Percentiles rank a stretch among this genome's conserved stretches.
phyloP scores from a whole-genome alignment of 805 yeast genomes.

The Metschnikowia peoriensis region DNA sequence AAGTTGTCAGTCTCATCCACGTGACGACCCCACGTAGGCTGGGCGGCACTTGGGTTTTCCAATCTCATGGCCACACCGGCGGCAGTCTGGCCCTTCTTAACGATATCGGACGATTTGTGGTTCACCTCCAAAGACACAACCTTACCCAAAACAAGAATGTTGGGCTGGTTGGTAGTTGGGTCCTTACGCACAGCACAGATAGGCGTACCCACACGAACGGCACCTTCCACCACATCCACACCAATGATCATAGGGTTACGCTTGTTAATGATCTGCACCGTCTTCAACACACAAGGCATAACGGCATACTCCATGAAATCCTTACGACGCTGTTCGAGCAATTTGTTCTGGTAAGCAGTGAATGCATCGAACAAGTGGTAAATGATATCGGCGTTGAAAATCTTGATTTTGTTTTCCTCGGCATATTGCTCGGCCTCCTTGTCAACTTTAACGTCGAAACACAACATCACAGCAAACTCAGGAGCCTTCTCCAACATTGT shows the following conservation, averaged over 20 bases:
- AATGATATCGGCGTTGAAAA: slow-evolving; percentile 94
- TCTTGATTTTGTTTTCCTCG: slow-evolving; percentile 83
- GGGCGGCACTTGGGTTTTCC: slow-evolving; percentile 87
- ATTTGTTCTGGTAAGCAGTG: slow-evolving; percentile 84
- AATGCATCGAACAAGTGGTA: slow-evolving; percentile 95
- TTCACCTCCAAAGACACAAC: slow-evolving; percentile 94
- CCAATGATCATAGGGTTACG: slow-evolving; percentile 99
- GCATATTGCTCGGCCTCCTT: slow-evolving; percentile 99
- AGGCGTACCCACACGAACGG: slow-evolving; percentile 88
- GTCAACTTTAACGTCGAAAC: slow-evolving; percentile 96
- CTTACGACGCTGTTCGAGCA: slow-evolving; percentile 86
- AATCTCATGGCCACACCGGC: slow-evolving; percentile 99
- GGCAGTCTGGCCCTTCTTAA: slow-evolving; percentile 91
- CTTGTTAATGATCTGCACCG: slow-evolving; percentile 94
- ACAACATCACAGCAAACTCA: slow-evolving; percentile 94
- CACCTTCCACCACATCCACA: slow-evolving; percentile 94
- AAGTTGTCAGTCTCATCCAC: slow-evolving; percentile 89
- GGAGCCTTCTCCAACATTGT: slow-evolving; percentile 97
- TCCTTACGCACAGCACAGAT: slow-evolving; percentile 89
- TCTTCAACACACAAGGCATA: slow-evolving; percentile 93
- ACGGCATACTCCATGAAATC: slow-evolving; percentile 86
- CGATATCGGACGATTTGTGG: slow-evolving; percentile 76
- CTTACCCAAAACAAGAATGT: slow-evolving; percentile 74
- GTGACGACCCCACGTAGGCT: slow-evolving; percentile 99
- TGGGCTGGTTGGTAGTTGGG: slow-evolving; percentile 76